phyloP scores from a whole-genome alignment of 202 grass and related monocot species.

The Brachypodium distachyon region DNA sequence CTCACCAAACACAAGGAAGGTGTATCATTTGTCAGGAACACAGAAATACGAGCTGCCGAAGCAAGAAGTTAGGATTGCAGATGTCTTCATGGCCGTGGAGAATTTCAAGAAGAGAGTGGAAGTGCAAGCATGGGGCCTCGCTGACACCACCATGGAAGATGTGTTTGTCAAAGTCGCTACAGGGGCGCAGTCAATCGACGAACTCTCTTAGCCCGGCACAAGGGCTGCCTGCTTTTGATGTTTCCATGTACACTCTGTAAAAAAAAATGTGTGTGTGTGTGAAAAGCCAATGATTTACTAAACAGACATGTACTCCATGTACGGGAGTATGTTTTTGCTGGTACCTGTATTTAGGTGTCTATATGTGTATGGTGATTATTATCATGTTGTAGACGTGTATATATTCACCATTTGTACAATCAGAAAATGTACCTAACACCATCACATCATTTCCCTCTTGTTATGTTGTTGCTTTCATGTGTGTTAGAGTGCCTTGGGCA shows the following conservation, averaged over 20 bases:
- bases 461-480: not conserved
- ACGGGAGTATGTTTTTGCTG: not conserved
- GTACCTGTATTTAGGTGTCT: not conserved
- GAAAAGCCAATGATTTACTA: not conserved
- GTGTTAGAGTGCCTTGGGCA: not conserved
- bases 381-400: not conserved
- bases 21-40: slow-evolving; percentile 44
- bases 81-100: slow-evolving; percentile 43
- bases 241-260: not conserved
- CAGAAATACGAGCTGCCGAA: slow-evolving; percentile 52
- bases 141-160: slow-evolving; percentile 63
- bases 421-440: not conserved
- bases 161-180: slow-evolving; percentile 54
- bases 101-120: slow-evolving; percentile 30
- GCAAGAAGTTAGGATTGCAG: slow-evolving; percentile 38
- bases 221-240: not conserved
- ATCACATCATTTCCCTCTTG: not conserved
- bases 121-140: slow-evolving; percentile 53
- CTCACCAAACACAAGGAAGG: slow-evolving; percentile 30
- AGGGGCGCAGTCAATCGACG: slow-evolving; percentile 32
- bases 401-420: not conserved
- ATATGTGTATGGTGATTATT: not conserved
- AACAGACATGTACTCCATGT: not conserved
- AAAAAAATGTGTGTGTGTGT: not conserved
- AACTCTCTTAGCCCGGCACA: slow-evolving; percentile 16